Conservation (phyloP, 75 land plant species). For the Picea glauca region DNA sequence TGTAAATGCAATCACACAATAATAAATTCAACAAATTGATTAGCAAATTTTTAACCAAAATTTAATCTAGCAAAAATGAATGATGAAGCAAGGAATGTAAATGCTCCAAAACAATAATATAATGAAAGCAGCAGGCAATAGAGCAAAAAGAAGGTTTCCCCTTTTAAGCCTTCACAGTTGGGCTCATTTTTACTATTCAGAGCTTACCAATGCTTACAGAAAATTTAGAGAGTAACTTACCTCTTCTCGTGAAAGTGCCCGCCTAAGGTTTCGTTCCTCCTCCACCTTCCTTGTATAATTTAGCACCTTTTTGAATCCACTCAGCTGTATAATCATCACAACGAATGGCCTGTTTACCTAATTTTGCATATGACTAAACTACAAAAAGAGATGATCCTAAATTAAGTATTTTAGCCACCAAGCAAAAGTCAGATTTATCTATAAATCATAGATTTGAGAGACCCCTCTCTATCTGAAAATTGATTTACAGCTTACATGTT, state of each 20-base stretch:
- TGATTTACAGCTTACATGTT: conserved; percentile 52
- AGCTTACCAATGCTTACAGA: neutral
- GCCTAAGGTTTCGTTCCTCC: conserved; percentile 75
- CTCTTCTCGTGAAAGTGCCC: conserved; percentile 84
- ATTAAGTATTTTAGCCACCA: neutral
- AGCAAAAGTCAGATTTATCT: neutral
- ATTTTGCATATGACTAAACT: neutral
- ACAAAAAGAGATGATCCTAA: neutral
- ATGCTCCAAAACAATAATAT: neutral
- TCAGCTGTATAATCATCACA: conserved; percentile 49
- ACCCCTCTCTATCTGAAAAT: neutral
- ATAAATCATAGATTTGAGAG: neutral
- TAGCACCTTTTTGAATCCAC: conserved; percentile 95
- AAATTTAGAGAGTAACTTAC: conserved; percentile 25
- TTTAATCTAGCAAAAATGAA: neutral
- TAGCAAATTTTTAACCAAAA: neutral
- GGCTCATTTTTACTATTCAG: too few relatives aligned
- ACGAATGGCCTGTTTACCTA: neutral
- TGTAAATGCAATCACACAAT: conserved; percentile 21
- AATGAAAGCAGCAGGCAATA: neutral
- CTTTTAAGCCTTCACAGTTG: too few relatives aligned
- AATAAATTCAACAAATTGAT: neutral
- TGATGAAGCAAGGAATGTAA: neutral
- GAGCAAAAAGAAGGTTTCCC: neutral
- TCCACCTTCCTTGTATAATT: conserved; percentile 88